These are phyloP conservation scores for Paracoccidioides brasiliensis DNA, from an alignment of 2,329 filamentous ascomycete species.

Conservation along the genomic window DNA sequence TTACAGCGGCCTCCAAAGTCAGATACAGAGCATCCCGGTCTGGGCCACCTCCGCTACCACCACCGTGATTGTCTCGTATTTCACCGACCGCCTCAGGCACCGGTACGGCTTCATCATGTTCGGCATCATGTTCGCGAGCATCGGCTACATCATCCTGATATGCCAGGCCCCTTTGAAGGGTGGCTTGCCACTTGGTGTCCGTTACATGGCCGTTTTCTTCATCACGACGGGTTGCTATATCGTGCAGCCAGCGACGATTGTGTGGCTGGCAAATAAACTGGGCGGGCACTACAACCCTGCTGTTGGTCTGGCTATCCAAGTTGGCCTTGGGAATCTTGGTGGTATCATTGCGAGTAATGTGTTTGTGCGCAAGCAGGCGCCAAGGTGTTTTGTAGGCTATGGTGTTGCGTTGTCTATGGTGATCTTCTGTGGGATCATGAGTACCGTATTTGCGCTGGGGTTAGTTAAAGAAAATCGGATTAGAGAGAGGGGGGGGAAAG, in stretches of 20 bases:
- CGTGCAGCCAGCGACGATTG: constrained; percentile 49
- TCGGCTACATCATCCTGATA: constrained; percentile 25
- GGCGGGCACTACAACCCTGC: constrained; percentile 58
- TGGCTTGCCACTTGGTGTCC: constrained; percentile 13
- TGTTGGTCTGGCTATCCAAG: constrained; percentile 51
- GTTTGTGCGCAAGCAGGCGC: constrained; percentile 24
- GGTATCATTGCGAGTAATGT: constrained; percentile 45
- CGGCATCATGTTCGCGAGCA: constrained; percentile 21
- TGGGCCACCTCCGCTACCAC: constrained; percentile 20
- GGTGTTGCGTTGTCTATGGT: constrained; percentile 22
- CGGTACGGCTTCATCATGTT: constrained; percentile 26
- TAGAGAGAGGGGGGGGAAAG: constrained; percentile 15
- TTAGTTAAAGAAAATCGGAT: constrained; percentile 20
- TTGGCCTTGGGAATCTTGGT: constrained; percentile 54
- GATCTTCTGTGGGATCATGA: constrained; percentile 17
- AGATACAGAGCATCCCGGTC: constrained; percentile 26
- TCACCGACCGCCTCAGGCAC: constrained; percentile 20
- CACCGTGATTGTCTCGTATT: constrained; percentile 17
- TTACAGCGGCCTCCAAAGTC: constrained; percentile 20
- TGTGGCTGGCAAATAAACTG: constrained; percentile 56
- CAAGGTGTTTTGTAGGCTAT: constrained; percentile 27
- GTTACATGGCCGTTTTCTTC: constrained; percentile 19
- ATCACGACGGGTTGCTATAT: constrained; percentile 23
- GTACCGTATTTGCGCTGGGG: constrained; percentile 16
- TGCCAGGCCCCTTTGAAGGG: constrained; percentile 16